Evolutionary conservation across 257 asterid genomes (phyloP).

Genomic region (Parsonsia alboflavescens): DNA sequence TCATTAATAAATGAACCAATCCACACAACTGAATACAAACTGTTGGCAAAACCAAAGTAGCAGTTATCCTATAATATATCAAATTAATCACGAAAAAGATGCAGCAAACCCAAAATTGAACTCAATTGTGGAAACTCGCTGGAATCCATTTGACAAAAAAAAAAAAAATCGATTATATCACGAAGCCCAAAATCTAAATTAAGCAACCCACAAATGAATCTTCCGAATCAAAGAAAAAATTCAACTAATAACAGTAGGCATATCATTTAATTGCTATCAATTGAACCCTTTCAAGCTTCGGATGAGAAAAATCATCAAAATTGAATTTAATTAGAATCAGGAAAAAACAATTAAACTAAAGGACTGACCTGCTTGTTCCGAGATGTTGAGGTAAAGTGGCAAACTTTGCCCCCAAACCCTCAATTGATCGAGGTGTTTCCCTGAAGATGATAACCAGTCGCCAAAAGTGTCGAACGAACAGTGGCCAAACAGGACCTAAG

Average conservation of each 20-base stretch:
- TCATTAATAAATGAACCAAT: neutral
- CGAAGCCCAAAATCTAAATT: neutral
- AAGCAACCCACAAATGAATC: constrained; percentile 7
- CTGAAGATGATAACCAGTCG: neutral
- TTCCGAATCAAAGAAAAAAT: neutral
- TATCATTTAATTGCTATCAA: constrained; percentile 11
- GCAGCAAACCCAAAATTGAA: neutral
- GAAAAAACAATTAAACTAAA: constrained; percentile 10
- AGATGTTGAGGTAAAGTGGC: constrained; percentile 23
- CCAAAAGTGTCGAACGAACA: constrained; percentile 11
- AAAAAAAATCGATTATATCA: neutral
- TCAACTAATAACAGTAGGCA: neutral
- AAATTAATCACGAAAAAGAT: neutral
- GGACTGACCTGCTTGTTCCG: constrained; percentile 40
- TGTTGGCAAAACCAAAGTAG: neutral
- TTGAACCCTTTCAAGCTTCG: constrained; percentile 28
- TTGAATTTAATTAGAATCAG: constrained; percentile 23
- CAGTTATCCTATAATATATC: neutral
- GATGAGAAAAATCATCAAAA: constrained; percentile 15
- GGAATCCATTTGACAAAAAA: neutral
- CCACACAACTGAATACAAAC: neutral
- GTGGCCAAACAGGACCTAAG: constrained; percentile 23
- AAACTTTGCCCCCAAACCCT: constrained; percentile 10
- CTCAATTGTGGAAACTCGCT: neutral
- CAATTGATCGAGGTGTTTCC: constrained; percentile 13